These are phyloP conservation scores for Populus euphratica DNA, from an alignment of 345 rosid genomes.

Conservation along the genomic window DNA sequence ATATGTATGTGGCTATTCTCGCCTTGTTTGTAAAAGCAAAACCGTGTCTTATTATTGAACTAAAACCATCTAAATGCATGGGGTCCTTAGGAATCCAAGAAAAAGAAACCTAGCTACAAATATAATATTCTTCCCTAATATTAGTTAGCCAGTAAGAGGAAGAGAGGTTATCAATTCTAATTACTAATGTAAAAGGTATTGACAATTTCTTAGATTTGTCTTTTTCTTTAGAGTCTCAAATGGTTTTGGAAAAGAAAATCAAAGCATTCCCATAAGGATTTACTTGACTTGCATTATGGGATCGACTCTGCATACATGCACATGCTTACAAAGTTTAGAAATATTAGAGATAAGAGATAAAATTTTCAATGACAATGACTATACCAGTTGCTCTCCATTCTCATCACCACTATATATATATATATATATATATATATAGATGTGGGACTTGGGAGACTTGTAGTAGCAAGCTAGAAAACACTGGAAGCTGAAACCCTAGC, in stretches of 20 bases:
- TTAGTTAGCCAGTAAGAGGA: background rate
- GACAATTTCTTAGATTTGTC: constrained; percentile 9
- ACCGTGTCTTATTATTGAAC: constrained; percentile 37
- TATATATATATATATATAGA: background rate
- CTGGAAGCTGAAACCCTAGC: constrained; percentile 19
- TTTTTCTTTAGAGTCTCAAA: background rate
- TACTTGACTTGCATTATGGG: constrained; percentile 19
- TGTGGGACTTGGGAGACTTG: background rate
- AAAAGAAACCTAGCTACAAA: background rate
- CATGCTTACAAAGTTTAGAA: background rate
- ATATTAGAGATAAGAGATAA: background rate
- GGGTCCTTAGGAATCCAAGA: constrained; percentile 30
- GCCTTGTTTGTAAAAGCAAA: constrained; percentile 35
- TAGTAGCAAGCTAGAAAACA: constrained; percentile 1
- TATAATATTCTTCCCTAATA: background rate
- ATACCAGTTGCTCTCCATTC: background rate
- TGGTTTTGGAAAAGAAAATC: constrained; percentile 12
- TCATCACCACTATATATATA: background rate
- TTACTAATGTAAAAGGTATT: background rate
- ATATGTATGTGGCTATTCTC: background rate
- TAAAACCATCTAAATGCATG: constrained; percentile 5
- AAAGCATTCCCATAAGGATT: constrained; percentile 19
- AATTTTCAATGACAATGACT: constrained; percentile 43
- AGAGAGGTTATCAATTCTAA: background rate
- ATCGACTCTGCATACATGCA: constrained; percentile 2